A percentile compares a stretch with the other conserved stretches of the same genome.
Evolutionary conservation across 192 early-diverging fungal genomes (phyloP).

Genomic region (Podochytrium sp.): DNA sequence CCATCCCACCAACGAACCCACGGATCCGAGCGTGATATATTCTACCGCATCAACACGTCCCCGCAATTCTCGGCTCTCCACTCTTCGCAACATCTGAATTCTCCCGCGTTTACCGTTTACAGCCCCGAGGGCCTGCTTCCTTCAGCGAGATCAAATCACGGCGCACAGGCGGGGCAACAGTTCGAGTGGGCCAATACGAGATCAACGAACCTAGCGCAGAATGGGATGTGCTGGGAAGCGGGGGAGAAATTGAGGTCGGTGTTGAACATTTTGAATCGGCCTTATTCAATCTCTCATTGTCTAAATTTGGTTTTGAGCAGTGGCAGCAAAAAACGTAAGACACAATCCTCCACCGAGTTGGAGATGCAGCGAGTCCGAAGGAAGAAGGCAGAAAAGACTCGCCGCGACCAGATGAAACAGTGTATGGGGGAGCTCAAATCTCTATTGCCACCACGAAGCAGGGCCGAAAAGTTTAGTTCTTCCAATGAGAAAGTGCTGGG

Average conservation of each 20-base stretch:
- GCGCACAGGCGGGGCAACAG: no score
- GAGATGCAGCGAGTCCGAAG: background rate
- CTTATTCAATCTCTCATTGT: no score
- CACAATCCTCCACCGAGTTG: background rate
- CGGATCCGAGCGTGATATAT: no score
- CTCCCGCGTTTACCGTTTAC: background rate
- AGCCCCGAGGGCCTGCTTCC: no score
- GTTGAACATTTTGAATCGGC: no score
- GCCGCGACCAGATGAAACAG: constrained; percentile 3
- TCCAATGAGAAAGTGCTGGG: background rate
- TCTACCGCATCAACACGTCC: background rate
- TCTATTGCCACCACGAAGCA: background rate
- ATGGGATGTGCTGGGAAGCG: no score
- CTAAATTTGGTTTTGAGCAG: background rate
- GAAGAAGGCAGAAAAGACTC: constrained; percentile 14
- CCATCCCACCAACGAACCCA: no score
- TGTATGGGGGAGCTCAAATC: background rate
- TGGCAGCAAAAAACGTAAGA: background rate
- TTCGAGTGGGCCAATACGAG: no score
- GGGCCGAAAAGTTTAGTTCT: no score
- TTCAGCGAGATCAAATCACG: no score
- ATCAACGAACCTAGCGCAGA: no score
- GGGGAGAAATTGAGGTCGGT: no score
- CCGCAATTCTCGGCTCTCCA: background rate
- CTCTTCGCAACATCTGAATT: background rate